phyloP scores from a whole-genome alignment of 2,329 filamentous ascomycete genomes.

The Colletotrichum karsti region DNA sequence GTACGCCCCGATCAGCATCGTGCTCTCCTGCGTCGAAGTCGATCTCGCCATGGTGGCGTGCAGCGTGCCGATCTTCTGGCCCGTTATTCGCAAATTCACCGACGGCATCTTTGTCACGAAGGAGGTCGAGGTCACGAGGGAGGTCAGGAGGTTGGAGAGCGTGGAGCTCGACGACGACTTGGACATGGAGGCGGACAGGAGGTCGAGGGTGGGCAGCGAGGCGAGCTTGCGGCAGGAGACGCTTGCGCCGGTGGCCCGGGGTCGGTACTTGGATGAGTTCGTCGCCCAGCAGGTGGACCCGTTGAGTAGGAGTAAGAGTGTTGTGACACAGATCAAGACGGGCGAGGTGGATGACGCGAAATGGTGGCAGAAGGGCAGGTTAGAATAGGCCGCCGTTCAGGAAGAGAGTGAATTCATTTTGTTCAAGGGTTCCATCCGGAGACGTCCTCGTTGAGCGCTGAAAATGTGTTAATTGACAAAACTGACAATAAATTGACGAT shows the following conservation, averaged over 20 bases:
- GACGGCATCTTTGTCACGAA: constrained; percentile 29
- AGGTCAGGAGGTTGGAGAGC: constrained; percentile 14
- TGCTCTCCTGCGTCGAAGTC: constrained; percentile 32
- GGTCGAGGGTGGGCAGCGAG: constrained; percentile 23
- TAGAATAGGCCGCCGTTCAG: not conserved
- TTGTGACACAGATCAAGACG: constrained; percentile 14
- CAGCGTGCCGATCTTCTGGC: constrained; percentile 82
- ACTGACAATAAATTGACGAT: too few species aligned
- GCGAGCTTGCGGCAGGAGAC: constrained; percentile 26
- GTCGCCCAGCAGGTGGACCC: constrained; percentile 14
- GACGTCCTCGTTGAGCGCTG: accelerated
- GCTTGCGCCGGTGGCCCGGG: not conserved
- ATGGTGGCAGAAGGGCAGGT: constrained; percentile 9
- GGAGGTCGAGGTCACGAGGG: constrained; percentile 19
- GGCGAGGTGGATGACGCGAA: not conserved
- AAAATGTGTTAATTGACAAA: not conserved
- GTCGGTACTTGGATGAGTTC: constrained; percentile 11
- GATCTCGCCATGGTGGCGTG: constrained; percentile 45
- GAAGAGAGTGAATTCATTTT: not conserved
- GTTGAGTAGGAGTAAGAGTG: constrained; percentile 4
- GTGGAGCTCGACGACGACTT: constrained; percentile 21
- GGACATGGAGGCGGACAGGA: constrained; percentile 10
- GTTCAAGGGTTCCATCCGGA: not conserved
- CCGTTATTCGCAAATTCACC: constrained; percentile 59
- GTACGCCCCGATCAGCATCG: constrained; percentile 36